A percentile compares a stretch with the other conserved stretches of the same genome.
phyloP scores from a whole-genome alignment of 106 monocot genomes.

The Dendrobium huoshanense region DNA sequence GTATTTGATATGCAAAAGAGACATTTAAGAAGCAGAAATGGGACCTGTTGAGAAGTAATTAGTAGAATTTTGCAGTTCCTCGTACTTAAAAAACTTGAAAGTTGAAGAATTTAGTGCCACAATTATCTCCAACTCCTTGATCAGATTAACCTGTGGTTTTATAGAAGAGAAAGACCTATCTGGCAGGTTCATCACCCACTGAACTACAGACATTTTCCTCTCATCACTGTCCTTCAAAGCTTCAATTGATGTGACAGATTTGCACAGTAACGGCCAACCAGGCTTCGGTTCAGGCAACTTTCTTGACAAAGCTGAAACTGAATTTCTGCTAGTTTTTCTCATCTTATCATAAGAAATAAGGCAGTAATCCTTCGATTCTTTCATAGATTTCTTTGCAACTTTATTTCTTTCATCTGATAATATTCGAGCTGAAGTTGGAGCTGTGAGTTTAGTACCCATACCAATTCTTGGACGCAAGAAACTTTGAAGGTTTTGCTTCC shows the following conservation, averaged over 20 bases:
- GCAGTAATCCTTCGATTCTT: slow-evolving; percentile 1
- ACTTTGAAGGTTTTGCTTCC: slow-evolving; percentile 20
- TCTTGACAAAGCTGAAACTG: slow-evolving; percentile 4
- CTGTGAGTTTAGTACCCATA: slow-evolving; percentile 25
- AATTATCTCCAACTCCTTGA: slow-evolving; percentile 30
- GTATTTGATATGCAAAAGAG: background rate
- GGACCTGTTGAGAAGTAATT: slow-evolving; percentile 62
- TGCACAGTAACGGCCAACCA: slow-evolving; percentile 71
- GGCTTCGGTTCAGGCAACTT: slow-evolving; percentile 22
- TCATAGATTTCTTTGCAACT: background rate
- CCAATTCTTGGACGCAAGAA: slow-evolving; percentile 40
- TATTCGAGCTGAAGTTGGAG: slow-evolving; percentile 9
- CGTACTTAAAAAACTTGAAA: slow-evolving; percentile 52
- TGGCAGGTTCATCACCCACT: slow-evolving; percentile 84
- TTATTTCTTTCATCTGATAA: background rate
- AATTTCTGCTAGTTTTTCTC: background rate
- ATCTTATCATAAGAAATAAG: slow-evolving; percentile 1
- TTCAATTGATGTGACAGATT: slow-evolving; percentile 12
- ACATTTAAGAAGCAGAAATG: background rate
- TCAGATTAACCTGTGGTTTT: slow-evolving; percentile 8
- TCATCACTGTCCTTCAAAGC: slow-evolving; percentile 10
- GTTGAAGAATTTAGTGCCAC: slow-evolving; percentile 24
- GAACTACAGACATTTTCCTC: slow-evolving; percentile 70
- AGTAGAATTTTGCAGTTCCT: slow-evolving; percentile 45
- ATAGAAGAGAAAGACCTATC: slow-evolving; percentile 22